A percentile compares a stretch with the other conserved stretches of the same genome.
Conservation (phyloP, 2,329 filamentous ascomycete genomes). For the Diaporthe amygdali region DNA sequence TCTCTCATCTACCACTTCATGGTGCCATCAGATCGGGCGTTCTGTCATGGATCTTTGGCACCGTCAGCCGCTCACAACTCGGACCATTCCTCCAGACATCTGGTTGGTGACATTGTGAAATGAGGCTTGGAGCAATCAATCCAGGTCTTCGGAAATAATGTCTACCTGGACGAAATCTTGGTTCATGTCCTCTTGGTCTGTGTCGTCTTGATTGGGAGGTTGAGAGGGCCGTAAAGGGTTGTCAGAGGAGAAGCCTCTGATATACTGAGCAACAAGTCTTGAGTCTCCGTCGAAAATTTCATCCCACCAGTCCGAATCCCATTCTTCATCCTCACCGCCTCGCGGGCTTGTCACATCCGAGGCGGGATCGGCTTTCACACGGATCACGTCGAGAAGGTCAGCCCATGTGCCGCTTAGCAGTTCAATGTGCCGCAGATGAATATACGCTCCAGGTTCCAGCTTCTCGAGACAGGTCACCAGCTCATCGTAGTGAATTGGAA, state of each 20-base stretch:
- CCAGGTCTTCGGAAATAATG: too few species aligned
- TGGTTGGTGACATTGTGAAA: neutral
- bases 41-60: neutral
- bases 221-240: neutral
- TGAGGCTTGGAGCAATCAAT: neutral
- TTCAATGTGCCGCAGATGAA: fast-evolving
- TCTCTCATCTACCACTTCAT: neutral
- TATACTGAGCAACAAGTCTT: neutral
- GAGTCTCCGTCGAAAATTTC: too few species aligned
- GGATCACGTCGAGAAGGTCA: neutral
- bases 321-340: neutral
- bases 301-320: neutral
- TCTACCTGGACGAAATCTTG: too few species aligned
- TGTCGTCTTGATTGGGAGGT: neutral
- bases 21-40: fast-evolving
- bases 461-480: neutral
- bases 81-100: neutral
- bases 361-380: neutral
- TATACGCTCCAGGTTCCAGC: neutral
- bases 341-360: fast-evolving
- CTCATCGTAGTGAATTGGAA: neutral
- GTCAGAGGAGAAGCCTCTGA: neutral
- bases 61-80: neutral
- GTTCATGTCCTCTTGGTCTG: neutral
- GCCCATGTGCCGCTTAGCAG: neutral